These are phyloP conservation scores for Arabis hirsuta DNA, from an alignment of 345 rosid genomes.

Conservation along the genomic window DNA sequence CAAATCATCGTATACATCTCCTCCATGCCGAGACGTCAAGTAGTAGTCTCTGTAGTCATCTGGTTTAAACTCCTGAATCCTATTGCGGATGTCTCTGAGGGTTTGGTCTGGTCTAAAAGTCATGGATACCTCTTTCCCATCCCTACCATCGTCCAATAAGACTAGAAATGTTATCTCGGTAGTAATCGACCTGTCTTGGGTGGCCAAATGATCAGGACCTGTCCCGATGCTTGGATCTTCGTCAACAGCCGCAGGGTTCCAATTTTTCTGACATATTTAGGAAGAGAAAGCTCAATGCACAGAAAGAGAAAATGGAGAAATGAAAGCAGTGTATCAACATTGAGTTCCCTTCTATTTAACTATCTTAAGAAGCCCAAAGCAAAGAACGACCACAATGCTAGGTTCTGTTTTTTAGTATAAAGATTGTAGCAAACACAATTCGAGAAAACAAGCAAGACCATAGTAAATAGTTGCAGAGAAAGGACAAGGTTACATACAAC, in stretches of 20 bases:
- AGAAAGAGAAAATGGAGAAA: conserved; percentile 4
- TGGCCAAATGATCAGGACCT: neutral
- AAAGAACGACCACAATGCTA: conserved; percentile 14
- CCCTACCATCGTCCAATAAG: neutral
- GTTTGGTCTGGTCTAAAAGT: conserved; percentile 11
- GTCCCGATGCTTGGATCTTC: conserved; percentile 6
- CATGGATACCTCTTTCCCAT: neutral
- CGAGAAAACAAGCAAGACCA: conserved; percentile 14
- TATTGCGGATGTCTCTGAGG: conserved; percentile 29
- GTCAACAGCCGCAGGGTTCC: neutral
- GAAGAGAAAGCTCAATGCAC: conserved; percentile 7
- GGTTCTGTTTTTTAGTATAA: conserved; percentile 14
- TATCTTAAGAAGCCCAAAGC: neutral
- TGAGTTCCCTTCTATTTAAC: neutral
- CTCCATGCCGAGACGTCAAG: neutral
- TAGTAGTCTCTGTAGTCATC: neutral
- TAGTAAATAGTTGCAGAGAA: conserved; percentile 11
- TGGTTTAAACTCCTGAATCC: neutral
- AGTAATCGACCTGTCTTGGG: conserved; percentile 1
- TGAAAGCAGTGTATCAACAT: neutral
- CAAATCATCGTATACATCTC: neutral
- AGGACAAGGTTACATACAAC: conserved; percentile 22
- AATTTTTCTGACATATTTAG: neutral
- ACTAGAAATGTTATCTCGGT: neutral
- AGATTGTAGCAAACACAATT: conserved; percentile 8